These are phyloP conservation scores for Athelia psychrophila DNA, from an alignment of 1,284 basidiomycete genomes.

Conservation along the genomic window DNA sequence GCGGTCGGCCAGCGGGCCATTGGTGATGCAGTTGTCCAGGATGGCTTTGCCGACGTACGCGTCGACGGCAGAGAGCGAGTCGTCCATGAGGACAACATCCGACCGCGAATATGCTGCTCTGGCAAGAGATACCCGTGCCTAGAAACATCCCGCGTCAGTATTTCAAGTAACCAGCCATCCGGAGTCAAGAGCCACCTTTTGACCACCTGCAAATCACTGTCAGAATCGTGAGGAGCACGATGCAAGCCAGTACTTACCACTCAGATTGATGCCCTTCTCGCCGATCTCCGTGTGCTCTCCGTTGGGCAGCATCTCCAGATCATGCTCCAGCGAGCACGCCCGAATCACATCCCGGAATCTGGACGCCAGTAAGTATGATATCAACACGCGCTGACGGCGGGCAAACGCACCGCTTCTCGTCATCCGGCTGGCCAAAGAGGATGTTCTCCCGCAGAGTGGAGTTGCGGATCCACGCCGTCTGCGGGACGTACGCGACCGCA, in stretches of 20 bases:
- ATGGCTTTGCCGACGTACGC: constrained; percentile 43
- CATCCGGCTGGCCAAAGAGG: constrained; percentile 43
- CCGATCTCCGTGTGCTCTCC: constrained; percentile 67
- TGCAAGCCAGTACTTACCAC: constrained; percentile 20
- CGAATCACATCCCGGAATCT: constrained; percentile 54
- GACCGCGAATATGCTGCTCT: constrained; percentile 60
- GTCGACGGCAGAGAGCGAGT: constrained; percentile 51
- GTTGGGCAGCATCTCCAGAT: constrained; percentile 63
- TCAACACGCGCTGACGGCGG: background rate
- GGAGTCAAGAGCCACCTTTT: constrained; percentile 23
- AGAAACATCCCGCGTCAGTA: constrained; percentile 34
- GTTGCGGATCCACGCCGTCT: constrained; percentile 62
- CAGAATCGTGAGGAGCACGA: background rate
- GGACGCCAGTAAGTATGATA: too few relatives aligned
- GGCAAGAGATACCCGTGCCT: constrained; percentile 61
- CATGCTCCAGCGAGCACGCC: constrained; percentile 59
- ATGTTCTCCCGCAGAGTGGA: constrained; percentile 51
- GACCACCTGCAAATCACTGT: constrained; percentile 22
- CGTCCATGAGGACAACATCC: constrained; percentile 49
- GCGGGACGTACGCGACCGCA: constrained; percentile 53
- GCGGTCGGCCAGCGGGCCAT: constrained; percentile 40
- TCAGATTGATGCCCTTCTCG: constrained; percentile 56
- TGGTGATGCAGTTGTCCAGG: constrained; percentile 43
- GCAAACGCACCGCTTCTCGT: constrained; percentile 32
- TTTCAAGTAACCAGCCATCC: background rate